Evolutionary conservation across 2,329 filamentous ascomycete genomes (phyloP).

Genomic region (Aspergillus thermomutatus): DNA sequence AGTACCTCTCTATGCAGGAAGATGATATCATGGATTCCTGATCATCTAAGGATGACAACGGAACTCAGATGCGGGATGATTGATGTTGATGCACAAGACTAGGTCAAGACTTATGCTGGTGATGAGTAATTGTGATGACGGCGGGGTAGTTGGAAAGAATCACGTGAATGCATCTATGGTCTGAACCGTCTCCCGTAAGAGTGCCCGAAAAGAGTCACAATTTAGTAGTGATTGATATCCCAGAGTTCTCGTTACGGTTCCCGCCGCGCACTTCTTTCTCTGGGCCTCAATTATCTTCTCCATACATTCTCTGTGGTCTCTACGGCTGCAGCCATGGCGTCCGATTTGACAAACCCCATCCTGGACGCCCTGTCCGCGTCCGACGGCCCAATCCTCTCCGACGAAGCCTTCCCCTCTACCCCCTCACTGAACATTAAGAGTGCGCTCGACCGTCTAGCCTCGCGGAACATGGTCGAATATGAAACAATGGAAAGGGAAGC

Average conservation of each 20-base stretch:
- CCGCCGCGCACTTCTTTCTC: constrained; percentile 1
- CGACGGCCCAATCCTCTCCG: constrained; percentile 62
- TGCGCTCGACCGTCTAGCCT: constrained; percentile 79
- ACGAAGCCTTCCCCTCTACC: constrained; percentile 64
- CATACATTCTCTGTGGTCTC: constrained; percentile 20
- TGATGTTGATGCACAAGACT: background rate
- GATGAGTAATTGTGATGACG: constrained; percentile 3
- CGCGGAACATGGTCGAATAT: constrained; percentile 83
- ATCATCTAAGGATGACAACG: background rate
- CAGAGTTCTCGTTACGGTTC: constrained; percentile 7
- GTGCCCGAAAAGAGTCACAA: constrained; percentile 32
- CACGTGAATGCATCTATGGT: constrained; percentile 23
- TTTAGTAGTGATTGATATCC: constrained; percentile 21
- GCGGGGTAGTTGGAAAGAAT: constrained; percentile 15
- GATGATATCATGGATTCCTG: background rate
- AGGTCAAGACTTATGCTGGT: background rate
- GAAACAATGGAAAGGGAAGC: constrained; percentile 79
- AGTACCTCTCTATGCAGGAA: background rate
- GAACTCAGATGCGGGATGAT: background rate
- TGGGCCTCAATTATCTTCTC: constrained; percentile 5
- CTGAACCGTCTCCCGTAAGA: constrained; percentile 21
- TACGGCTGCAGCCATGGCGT: constrained; percentile 37
- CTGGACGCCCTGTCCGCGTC: constrained; percentile 63
- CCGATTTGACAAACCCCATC: constrained; percentile 62
- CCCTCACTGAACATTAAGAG: constrained; percentile 73